These are phyloP conservation scores for Fusarium torreyae DNA, from an alignment of 2,329 filamentous ascomycete genomes.

Conservation along the genomic window DNA sequence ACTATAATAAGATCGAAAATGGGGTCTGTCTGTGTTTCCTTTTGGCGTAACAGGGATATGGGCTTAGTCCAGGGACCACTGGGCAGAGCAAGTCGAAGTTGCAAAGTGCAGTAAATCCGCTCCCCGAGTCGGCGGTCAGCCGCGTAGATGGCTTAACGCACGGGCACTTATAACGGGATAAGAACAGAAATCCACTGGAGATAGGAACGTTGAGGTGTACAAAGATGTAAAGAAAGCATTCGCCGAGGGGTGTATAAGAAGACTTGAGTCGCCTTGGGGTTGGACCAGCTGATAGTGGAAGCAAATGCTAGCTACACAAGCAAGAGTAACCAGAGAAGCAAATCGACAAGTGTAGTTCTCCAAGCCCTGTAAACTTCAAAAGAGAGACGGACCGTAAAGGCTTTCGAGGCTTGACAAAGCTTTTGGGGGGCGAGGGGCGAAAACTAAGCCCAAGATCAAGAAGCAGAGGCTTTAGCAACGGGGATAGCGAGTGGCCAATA, in stretches of 20 bases:
- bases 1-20: constrained; percentile 26
- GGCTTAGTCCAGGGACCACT: constrained; percentile 31
- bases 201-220: constrained; percentile 3
- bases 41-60: constrained; percentile 45
- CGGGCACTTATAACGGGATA: constrained; percentile 17
- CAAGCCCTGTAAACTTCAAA: constrained; percentile 32
- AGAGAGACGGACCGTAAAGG: constrained; percentile 32
- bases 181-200: constrained; percentile 1
- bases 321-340: constrained; percentile 27
- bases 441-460: constrained; percentile 33
- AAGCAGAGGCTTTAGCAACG: constrained; percentile 41
- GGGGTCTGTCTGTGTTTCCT: constrained; percentile 30
- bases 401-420: constrained; percentile 33
- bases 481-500: constrained; percentile 44
- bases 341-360: constrained; percentile 34
- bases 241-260: constrained; percentile 7
- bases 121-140: constrained; percentile 31
- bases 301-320: constrained; percentile 29
- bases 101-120: constrained; percentile 24
- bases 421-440: constrained; percentile 41
- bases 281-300: constrained; percentile 15
- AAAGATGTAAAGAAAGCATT: constrained; percentile 8
- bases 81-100: constrained; percentile 11
- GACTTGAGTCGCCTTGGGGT: neutral
- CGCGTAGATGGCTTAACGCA: constrained; percentile 26